Conservation (phyloP, 2,329 filamentous ascomycete species). For the Aurifilum marmelostoma region DNA sequence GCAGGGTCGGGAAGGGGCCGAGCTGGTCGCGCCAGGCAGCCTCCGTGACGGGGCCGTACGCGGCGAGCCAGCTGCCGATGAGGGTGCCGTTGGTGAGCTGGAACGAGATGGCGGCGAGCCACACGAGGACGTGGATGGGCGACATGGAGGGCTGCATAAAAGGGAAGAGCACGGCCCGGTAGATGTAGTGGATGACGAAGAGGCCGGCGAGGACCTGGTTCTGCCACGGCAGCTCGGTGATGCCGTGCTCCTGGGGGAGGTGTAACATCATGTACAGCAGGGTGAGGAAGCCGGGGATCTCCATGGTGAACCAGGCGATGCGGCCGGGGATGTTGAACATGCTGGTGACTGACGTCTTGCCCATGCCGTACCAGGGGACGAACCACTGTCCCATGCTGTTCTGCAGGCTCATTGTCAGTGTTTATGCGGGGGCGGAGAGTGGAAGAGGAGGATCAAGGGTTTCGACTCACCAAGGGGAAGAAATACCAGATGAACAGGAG, state of each 20-base stretch:
- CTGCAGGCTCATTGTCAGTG: slow-evolving; percentile 25
- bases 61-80: slow-evolving; percentile 79
- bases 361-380: slow-evolving; percentile 82
- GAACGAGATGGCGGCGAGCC: slow-evolving; percentile 67
- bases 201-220: slow-evolving; percentile 76
- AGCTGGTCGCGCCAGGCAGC: slow-evolving; percentile 51
- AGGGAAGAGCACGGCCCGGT: slow-evolving; percentile 84
- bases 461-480: slow-evolving; percentile 53
- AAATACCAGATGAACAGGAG: slow-evolving; percentile 58
- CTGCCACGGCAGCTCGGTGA: slow-evolving; percentile 70
- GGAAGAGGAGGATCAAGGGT: background rate
- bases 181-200: slow-evolving; percentile 83
- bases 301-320: slow-evolving; percentile 87
- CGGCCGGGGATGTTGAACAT: slow-evolving; percentile 86
- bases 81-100: slow-evolving; percentile 80
- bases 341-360: slow-evolving; percentile 82
- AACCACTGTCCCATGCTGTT: slow-evolving; percentile 70
- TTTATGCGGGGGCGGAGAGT: slow-evolving; percentile 12
- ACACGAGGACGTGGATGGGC: slow-evolving; percentile 76
- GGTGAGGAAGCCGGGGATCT: slow-evolving; percentile 75
- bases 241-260: slow-evolving; percentile 61
- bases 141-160: slow-evolving; percentile 90
- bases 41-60: slow-evolving; percentile 71
- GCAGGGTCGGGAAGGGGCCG: slow-evolving; percentile 41
- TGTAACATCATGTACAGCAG: slow-evolving; percentile 78